phyloP scores from a whole-genome alignment of 2,329 filamentous ascomycete genomes.

The Cryphonectria radicalis region DNA sequence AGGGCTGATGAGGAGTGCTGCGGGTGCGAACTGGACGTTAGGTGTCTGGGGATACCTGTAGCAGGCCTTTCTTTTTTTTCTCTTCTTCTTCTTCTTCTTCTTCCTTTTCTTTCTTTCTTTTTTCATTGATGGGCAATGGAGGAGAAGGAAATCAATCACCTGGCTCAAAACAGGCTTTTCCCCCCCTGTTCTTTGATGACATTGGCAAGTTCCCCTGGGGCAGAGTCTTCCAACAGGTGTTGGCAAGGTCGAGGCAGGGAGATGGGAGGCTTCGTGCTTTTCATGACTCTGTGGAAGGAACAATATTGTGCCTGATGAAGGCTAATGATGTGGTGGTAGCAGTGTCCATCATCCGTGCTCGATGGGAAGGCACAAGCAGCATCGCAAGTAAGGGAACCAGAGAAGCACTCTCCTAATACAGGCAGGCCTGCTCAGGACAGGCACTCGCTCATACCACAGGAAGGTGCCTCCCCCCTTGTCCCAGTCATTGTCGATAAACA shows the following conservation, averaged over 20 bases:
- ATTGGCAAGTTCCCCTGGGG: background rate
- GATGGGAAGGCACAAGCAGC: background rate
- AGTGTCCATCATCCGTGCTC: background rate
- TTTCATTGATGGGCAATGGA: background rate
- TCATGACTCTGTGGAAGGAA: background rate
- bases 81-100: too few relatives aligned
- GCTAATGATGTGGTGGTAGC: background rate
- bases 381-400: background rate
- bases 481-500: constrained; percentile 1
- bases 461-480: background rate
- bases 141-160: background rate
- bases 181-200: background rate
- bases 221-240: background rate
- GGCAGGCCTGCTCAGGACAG: background rate
- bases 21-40: constrained; percentile 62
- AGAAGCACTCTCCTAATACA: background rate
- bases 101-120: background rate
- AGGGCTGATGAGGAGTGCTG: constrained; percentile 47
- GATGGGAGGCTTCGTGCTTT: background rate
- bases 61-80: background rate
- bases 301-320: background rate
- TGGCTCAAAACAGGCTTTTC: background rate
- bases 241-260: background rate
- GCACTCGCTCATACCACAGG: background rate
- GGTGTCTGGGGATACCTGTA: constrained; percentile 58